Percentiles rank a stretch among this genome's conserved stretches.
Evolutionary conservation across 2,329 filamentous ascomycete genomes (phyloP).

Genomic region (Paracoccidioides lutzii): DNA sequence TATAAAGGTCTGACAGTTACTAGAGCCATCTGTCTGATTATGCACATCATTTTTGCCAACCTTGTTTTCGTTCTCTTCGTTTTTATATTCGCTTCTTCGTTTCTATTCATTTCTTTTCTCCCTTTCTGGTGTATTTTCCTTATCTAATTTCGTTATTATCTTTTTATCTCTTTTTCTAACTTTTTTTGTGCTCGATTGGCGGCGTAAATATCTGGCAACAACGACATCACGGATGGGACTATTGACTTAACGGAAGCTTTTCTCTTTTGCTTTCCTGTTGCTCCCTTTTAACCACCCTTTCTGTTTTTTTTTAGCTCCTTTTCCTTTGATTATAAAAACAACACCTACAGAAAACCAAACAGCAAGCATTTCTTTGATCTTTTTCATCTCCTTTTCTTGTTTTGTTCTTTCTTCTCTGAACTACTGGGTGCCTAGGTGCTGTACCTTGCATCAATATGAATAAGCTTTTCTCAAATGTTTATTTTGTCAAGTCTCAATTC

Average conservation of each 20-base stretch:
- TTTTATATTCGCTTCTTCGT: background rate
- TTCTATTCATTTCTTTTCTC: background rate
- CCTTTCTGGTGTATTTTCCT: too few species aligned
- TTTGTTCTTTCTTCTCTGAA: too few species aligned
- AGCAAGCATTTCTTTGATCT: too few species aligned
- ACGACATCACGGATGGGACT: slow-evolving; percentile 11
- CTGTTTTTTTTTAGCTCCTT: too few species aligned
- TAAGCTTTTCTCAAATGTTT: too few species aligned
- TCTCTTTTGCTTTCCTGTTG: slow-evolving; percentile 8
- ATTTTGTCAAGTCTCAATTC: too few species aligned
- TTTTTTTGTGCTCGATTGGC: slow-evolving; percentile 1
- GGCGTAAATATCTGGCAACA: slow-evolving; percentile 7
- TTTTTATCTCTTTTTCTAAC: background rate
- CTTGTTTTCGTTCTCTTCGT: background rate
- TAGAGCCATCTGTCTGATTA: background rate
- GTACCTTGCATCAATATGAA: too few species aligned
- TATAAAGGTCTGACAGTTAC: background rate
- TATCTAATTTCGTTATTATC: background rate
- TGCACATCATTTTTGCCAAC: too few species aligned
- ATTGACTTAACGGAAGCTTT: slow-evolving; percentile 8
- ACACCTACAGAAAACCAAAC: too few species aligned
- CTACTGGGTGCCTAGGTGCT: too few species aligned
- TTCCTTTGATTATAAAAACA: too few species aligned
- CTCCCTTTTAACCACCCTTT: background rate
- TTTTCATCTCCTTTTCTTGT: too few species aligned